These are phyloP conservation scores for Leptodermis oblonga DNA, from an alignment of 257 asterid species.

Conservation along the genomic window DNA sequence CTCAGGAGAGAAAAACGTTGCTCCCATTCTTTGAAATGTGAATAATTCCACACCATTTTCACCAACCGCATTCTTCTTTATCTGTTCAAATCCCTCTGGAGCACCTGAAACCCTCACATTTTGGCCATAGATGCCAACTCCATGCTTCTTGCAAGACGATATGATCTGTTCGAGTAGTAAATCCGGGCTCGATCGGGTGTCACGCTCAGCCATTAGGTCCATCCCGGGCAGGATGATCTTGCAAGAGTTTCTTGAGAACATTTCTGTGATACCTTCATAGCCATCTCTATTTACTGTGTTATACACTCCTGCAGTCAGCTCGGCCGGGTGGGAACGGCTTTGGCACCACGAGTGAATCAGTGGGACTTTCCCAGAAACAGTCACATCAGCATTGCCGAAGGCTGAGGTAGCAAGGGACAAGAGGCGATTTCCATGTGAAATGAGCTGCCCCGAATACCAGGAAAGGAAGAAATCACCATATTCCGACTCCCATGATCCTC, in stretches of 20 bases:
- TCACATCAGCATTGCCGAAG: conserved; percentile 37
- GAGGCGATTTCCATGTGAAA: conserved; percentile 61
- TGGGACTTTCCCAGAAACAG: conserved; percentile 63
- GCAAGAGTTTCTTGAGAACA: conserved; percentile 55
- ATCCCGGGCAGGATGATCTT: conserved; percentile 54
- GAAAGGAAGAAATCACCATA: conserved; percentile 82
- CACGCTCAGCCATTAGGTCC: conserved; percentile 51
- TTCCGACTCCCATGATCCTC: conserved; percentile 77
- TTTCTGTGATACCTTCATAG: conserved; percentile 42
- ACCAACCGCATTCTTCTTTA: conserved; percentile 39
- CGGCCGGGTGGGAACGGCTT: conserved; percentile 75
- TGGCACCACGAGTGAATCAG: conserved; percentile 44
- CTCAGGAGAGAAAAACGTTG: conserved; percentile 76
- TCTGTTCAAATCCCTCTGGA: conserved; percentile 43
- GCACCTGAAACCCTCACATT: conserved; percentile 38
- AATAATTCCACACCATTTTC: conserved; percentile 44
- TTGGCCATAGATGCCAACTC: conserved; percentile 44
- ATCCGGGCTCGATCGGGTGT: conserved; percentile 55
- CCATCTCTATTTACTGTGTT: conserved; percentile 66
- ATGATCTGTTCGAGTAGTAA: conserved; percentile 39
- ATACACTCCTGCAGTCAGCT: conserved; percentile 64
- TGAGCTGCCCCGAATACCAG: conserved; percentile 65
- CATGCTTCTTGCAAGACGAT: conserved; percentile 43
- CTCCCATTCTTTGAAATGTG: conserved; percentile 89
- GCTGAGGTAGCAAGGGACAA: conserved; percentile 60